phyloP scores from a whole-genome alignment of 179 eudicot species.

The Camellia oleifera region DNA sequence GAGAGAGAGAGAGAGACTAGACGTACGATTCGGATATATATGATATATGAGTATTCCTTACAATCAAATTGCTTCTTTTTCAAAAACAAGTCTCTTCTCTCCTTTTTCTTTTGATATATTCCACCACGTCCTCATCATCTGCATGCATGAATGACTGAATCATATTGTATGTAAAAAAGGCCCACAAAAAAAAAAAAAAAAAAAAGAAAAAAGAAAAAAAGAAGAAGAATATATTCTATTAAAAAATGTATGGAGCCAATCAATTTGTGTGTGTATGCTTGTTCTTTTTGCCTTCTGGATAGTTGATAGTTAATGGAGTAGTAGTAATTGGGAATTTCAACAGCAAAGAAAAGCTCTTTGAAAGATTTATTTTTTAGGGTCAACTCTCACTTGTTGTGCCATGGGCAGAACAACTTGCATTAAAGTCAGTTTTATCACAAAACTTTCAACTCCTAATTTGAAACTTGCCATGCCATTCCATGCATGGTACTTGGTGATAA shows the following conservation, averaged over 20 bases:
- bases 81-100: neutral
- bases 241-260: neutral
- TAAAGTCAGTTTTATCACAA: neutral
- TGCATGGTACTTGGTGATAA: no score
- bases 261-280: neutral
- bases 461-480: no score
- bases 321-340: neutral
- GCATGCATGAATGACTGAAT: slow-evolving; percentile 1
- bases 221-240: neutral
- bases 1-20: no score
- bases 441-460: neutral
- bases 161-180: no score
- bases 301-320: neutral
- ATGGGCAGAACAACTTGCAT: neutral
- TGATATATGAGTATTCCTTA: no score
- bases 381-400: neutral
- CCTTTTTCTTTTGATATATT: neutral
- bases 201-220: neutral
- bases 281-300: neutral
- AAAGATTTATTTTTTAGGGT: neutral
- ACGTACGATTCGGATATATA: neutral
- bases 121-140: neutral
- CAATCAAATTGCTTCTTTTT: no score
- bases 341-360: neutral
- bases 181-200: neutral